Evolutionary conservation across 1,284 basidiomycete genomes (phyloP).

Genomic region (Moniliophthora roreri): DNA sequence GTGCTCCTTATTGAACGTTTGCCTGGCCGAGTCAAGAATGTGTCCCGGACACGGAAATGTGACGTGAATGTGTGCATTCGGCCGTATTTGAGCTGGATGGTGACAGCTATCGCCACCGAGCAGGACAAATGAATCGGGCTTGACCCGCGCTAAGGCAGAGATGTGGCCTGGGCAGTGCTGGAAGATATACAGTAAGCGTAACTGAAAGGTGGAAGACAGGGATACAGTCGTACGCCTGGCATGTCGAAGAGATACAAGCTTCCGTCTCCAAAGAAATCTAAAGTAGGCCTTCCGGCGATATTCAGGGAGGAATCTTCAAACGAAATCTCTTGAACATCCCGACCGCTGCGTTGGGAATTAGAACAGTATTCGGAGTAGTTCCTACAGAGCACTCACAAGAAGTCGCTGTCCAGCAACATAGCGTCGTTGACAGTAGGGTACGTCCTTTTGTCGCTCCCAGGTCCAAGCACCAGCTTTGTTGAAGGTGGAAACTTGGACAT

Average conservation of each 20-base stretch:
- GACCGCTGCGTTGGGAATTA: constrained; percentile 8
- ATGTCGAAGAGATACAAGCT: constrained; percentile 21
- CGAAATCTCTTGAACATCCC: constrained; percentile 14
- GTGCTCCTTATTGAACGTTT: constrained; percentile 10
- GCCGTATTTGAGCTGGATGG: constrained; percentile 22
- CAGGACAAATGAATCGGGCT: constrained; percentile 19
- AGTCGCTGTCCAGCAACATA: constrained; percentile 16
- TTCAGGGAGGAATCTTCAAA: constrained; percentile 14
- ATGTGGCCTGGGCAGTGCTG: constrained; percentile 19
- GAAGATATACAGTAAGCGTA: neutral
- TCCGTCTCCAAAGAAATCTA: constrained; percentile 20
- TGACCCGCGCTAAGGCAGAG: constrained; percentile 21
- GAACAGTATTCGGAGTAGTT: neutral
- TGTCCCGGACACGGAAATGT: constrained; percentile 15
- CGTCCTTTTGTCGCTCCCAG: constrained; percentile 10
- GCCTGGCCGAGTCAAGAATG: constrained; percentile 11
- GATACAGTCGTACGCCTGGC: constrained; percentile 21
- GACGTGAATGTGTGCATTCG: constrained; percentile 14
- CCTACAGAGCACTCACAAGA: constrained; percentile 14
- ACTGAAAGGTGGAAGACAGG: too few species aligned
- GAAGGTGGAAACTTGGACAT: constrained; percentile 21
- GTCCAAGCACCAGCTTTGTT: constrained; percentile 19
- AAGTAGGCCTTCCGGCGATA: constrained; percentile 17
- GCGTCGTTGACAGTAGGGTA: constrained; percentile 12
- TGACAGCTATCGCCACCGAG: constrained; percentile 23